Conservation (phyloP, 2,329 filamentous ascomycete species). For the Colletotrichum sp. region DNA sequence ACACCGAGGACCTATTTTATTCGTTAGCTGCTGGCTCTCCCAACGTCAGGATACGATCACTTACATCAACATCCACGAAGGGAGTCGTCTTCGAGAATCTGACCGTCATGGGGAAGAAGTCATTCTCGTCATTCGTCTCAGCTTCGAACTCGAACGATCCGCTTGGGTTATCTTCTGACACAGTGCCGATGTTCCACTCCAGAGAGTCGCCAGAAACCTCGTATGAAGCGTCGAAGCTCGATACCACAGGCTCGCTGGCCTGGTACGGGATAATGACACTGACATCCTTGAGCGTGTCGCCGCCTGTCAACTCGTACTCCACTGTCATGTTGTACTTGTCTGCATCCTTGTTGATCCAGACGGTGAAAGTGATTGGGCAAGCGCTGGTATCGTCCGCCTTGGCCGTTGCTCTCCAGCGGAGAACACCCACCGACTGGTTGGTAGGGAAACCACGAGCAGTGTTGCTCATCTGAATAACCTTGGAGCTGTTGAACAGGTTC, state of each 20-base stretch:
- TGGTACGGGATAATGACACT: constrained; percentile 86
- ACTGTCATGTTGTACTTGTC: constrained; percentile 89
- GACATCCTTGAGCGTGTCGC: constrained; percentile 81
- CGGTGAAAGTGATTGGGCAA: constrained; percentile 93
- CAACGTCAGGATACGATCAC: constrained; percentile 34
- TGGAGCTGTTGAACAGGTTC: constrained; percentile 80
- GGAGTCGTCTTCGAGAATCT: constrained; percentile 85
- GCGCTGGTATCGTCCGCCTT: constrained; percentile 80
- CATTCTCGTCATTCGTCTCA: constrained; percentile 82
- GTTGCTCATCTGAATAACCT: constrained; percentile 89
- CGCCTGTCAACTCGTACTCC: constrained; percentile 91
- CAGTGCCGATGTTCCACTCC: constrained; percentile 90
- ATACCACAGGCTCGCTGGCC: constrained; percentile 83
- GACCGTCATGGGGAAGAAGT: constrained; percentile 98
- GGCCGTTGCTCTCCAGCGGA: constrained; percentile 88
- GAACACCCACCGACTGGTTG: constrained; percentile 90
- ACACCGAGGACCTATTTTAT: constrained; percentile 64
- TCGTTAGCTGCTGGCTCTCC: neutral
- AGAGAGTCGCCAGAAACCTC: constrained; percentile 91
- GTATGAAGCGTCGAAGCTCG: constrained; percentile 92
- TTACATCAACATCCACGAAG: constrained; percentile 92
- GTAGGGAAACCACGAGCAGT: constrained; percentile 86
- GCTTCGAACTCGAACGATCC: constrained; percentile 97
- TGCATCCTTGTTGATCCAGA: constrained; percentile 93
- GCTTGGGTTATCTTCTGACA: constrained; percentile 80